A percentile compares a stretch with the other conserved stretches of the same genome.
These are phyloP conservation scores for Boletellus sp. DNA, from an alignment of 768 basidiomycete genomes.

Conservation along the genomic window DNA sequence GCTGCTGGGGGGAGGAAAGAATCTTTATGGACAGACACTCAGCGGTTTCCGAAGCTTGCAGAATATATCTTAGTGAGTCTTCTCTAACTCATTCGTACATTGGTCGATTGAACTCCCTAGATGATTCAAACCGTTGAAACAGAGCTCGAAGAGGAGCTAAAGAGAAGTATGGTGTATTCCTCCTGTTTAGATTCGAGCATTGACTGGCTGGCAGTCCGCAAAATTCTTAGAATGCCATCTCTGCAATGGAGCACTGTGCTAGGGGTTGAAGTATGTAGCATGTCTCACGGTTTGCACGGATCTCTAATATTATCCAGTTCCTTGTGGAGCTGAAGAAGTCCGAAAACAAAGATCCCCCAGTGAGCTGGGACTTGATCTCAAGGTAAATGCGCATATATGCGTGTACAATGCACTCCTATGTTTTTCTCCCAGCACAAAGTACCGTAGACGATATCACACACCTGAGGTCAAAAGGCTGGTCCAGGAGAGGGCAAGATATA, in stretches of 20 bases:
- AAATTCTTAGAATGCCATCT: constrained; percentile 65
- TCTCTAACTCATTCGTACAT: not conserved
- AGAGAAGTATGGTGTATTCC: constrained; percentile 43
- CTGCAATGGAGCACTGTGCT: constrained; percentile 64
- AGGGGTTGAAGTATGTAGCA: constrained; percentile 62
- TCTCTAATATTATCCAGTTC: constrained; percentile 44
- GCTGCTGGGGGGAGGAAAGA: constrained; percentile 68
- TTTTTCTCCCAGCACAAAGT: constrained; percentile 56
- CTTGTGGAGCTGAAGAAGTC: constrained; percentile 73
- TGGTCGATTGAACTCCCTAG: constrained; percentile 37
- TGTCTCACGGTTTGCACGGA: not conserved
- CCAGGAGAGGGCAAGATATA: constrained; percentile 68
- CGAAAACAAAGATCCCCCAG: constrained; percentile 44
- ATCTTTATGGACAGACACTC: constrained; percentile 59
- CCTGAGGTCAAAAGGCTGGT: constrained; percentile 60
- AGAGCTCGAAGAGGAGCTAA: constrained; percentile 73
- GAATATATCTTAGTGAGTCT: constrained; percentile 58
- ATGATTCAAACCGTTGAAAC: constrained; percentile 62
- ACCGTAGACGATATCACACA: constrained; percentile 68
- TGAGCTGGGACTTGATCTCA: constrained; percentile 62
- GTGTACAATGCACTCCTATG: not conserved
- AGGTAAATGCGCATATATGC: constrained; percentile 38
- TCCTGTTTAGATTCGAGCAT: not conserved
- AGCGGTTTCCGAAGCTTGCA: constrained; percentile 52
- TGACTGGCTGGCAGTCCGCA: constrained; percentile 52